phyloP scores from a whole-genome alignment of 225 moss, liverwort and hornwort genomes.

The Polytrichum commune region DNA sequence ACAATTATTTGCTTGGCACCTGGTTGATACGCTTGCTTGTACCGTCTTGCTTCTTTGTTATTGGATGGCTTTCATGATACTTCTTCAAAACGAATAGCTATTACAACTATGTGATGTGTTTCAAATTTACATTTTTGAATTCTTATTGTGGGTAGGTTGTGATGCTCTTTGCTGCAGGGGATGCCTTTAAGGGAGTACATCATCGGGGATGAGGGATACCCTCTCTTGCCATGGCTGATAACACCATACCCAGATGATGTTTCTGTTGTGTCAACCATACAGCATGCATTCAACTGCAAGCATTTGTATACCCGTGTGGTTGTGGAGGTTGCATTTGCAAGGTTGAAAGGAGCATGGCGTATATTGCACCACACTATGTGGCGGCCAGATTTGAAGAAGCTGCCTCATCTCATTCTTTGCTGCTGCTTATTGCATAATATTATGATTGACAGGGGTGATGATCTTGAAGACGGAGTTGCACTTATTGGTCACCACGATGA shows the following conservation, averaged over 20 bases:
- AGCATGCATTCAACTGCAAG: conserved; percentile 70
- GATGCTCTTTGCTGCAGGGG: conserved; percentile 30
- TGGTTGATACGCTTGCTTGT: no score
- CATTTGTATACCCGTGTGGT: conserved; percentile 57
- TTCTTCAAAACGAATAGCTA: background rate
- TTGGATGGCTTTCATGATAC: background rate
- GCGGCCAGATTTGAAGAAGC: conserved; percentile 66
- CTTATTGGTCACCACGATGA: conserved; percentile 70
- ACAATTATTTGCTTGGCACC: no score
- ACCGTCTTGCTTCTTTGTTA: background rate
- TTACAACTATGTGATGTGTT: background rate
- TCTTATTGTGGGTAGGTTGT: background rate
- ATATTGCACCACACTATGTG: conserved; percentile 75
- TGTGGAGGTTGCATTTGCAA: conserved; percentile 63
- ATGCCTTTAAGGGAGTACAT: conserved; percentile 70
- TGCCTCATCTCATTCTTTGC: conserved; percentile 67
- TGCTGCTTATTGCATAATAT: conserved; percentile 85
- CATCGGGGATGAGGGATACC: conserved; percentile 85
- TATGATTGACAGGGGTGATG: conserved; percentile 63
- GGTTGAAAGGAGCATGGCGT: conserved; percentile 79
- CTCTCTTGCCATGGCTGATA: conserved; percentile 77
- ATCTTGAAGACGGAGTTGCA: conserved; percentile 56
- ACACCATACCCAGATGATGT: conserved; percentile 68
- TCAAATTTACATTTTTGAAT: background rate
- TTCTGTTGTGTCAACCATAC: conserved; percentile 38